Base-by-base conservation (phyloP, 73 alveolate genomes). In the Paramecium bursaria region DNA sequence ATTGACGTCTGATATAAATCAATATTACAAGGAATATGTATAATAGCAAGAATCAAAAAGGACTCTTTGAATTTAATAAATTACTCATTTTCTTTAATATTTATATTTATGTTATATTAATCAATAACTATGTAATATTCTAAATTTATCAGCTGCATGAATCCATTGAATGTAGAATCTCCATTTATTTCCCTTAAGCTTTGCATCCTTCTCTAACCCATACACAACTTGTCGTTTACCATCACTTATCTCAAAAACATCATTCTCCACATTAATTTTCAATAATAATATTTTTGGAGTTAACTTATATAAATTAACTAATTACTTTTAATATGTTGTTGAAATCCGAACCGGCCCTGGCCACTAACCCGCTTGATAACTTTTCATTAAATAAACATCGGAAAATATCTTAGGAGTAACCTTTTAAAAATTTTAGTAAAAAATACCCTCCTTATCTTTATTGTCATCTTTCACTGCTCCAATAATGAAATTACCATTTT, bases 61-160 rank as follows among this genome's bases (percentile, higher is more conserved):
- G n/a, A n/a, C n/a, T n/a, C n/a, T n/a, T n/a, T n/a, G n/a, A n/a
- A n/a, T n/a, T n/a, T n/a, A n/a, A n/a, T n/a, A n/a, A n/a, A n/a
- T n/a, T n/a, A n/a, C n/a, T n/a, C n/a, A n/a, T n/a, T n/a, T n/a
- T n/a, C n/a, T n/a, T n/a, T n/a, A n/a, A n/a, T n/a, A n/a, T n/a
- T n/a, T n/a, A n/a, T n/a, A n/a, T n/a, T n/a, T n/a, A n/a, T n/a
- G n/a, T n/a, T n/a, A n/a, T n/a, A n/a, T n/a, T n/a, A n/a, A n/a
- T 67, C 82, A 67, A 67, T 67, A 67, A 67, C 60, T 67, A 23
- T 67, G 82, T 9, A 67, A 39, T 15, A 67, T 14, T 67, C 44
- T 15, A 42, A 67, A 21, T 42, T 46, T 39, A 15, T 67, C 82
- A 21, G 57, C 54, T 39, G 82, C 82, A 19, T 25, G 9, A 7